Evolutionary conservation across 495 filamentous ascomycete genomes (phyloP).

Genomic region (Acidiella bohemica): DNA sequence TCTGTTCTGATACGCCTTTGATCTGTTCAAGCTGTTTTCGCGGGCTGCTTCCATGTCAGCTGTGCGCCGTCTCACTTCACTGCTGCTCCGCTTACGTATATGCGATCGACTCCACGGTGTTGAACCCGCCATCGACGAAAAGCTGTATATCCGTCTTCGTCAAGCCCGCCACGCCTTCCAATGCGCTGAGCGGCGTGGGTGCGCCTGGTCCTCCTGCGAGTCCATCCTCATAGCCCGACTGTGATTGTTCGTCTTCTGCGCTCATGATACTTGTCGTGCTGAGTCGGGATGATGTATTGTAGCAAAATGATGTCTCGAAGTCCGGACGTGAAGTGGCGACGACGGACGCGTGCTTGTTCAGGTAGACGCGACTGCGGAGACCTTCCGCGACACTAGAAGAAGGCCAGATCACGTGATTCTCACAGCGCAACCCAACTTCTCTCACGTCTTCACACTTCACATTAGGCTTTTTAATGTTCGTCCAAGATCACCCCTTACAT

Average conservation of each 20-base stretch:
- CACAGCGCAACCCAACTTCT: too few relatives aligned
- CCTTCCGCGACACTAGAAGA: too few relatives aligned
- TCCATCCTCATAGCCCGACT: slow-evolving; percentile 46
- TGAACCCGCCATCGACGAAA: slow-evolving; percentile 78
- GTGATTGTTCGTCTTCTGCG: slow-evolving; percentile 44
- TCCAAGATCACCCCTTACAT: too few relatives aligned
- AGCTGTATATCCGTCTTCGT: slow-evolving; percentile 91
- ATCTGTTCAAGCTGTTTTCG: slow-evolving; percentile 77
- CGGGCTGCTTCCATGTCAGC: slow-evolving; percentile 39
- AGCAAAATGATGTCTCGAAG: too few relatives aligned
- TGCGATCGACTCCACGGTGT: slow-evolving; percentile 88
- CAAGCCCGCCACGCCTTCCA: slow-evolving; percentile 81
- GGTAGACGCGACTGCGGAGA: too few relatives aligned
- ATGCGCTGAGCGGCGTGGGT: slow-evolving; percentile 71
- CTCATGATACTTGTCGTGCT: slow-evolving; percentile 34
- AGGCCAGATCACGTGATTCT: too few relatives aligned
- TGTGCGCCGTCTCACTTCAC: neutral
- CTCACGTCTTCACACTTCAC: too few relatives aligned
- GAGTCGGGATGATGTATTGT: too few relatives aligned
- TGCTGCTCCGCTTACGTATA: slow-evolving; percentile 49
- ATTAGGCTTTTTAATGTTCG: too few relatives aligned
- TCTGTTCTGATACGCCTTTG: slow-evolving; percentile 94
- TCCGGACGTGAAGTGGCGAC: too few relatives aligned
- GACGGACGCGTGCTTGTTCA: too few relatives aligned
- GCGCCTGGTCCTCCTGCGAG: slow-evolving; percentile 71